Evolutionary conservation across 495 filamentous ascomycete genomes (phyloP).

Genomic region (Xylaria intraflava): DNA sequence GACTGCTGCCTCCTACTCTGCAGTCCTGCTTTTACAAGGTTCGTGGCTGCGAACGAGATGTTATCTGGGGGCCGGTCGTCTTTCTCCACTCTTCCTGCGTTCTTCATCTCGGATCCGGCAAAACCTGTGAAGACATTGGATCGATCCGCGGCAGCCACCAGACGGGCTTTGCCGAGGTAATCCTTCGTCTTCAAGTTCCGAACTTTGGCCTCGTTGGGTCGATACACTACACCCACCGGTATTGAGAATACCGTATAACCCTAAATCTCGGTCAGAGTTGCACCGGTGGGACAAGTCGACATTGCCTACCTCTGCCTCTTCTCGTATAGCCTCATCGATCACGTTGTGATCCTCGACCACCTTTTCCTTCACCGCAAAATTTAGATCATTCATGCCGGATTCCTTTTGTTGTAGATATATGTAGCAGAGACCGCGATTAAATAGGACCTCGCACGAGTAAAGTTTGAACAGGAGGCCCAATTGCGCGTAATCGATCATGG

Average conservation of each 20-base stretch:
- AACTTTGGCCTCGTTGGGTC: constrained; percentile 95
- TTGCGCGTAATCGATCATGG: constrained; percentile 96
- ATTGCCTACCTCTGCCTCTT: constrained; percentile 75
- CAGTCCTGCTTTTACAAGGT: constrained; percentile 80
- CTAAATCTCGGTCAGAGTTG: constrained; percentile 39
- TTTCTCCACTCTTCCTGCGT: constrained; percentile 34
- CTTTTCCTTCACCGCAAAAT: constrained; percentile 93
- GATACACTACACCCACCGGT: constrained; percentile 88
- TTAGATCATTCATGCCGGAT: constrained; percentile 82
- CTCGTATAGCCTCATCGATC: constrained; percentile 91
- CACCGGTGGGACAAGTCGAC: background rate
- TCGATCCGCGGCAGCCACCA: constrained; percentile 87
- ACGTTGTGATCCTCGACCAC: constrained; percentile 92
- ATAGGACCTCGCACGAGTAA: constrained; percentile 95
- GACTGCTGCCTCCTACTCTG: constrained; percentile 76
- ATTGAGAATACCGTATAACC: constrained; percentile 99
- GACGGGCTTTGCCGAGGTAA: constrained; percentile 87
- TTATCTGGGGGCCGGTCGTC: constrained; percentile 74
- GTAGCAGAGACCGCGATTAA: constrained; percentile 96
- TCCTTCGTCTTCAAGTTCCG: constrained; percentile 96
- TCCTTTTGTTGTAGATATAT: constrained; percentile 92
- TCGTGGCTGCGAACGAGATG: constrained; percentile 82
- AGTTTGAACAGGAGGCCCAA: constrained; percentile 92
- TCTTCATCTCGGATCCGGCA: constrained; percentile 66
- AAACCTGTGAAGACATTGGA: constrained; percentile 71